Base-by-base conservation (phyloP, 1,139 yeast genomes). In the Debaryomycetaceae sp. region DNA sequence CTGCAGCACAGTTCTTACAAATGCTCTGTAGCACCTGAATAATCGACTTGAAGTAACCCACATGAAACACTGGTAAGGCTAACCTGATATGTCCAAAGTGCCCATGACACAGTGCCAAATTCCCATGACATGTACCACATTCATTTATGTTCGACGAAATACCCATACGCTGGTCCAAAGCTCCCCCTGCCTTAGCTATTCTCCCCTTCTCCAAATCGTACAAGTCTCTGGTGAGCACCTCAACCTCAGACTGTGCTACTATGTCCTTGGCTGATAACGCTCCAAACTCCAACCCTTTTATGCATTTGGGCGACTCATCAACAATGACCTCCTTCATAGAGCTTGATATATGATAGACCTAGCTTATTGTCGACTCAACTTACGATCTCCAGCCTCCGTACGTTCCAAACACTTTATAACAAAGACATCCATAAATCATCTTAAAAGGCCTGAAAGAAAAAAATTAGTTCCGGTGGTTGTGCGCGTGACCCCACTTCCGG, bases 41-140 rank as follows among this genome's bases (percentile, higher is more conserved):
- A 36, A 89, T 87, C 36, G 95, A 84, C 63, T 91, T 93, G 76
- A 95, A 93, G 63, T 90, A 95, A 5, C 99, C 99, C 39, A 93
- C 95, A 61, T 95, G 99, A 69, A 93, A 95, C 14, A 91, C 98
- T 2, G 99, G 99, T 42, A 95, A 72, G 0, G 98, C 97, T 44
- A 95, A 75, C 54, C 89, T 81, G 51, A 95, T 81, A 60, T 95
- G 96, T 38, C 99, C 99, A 63, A 95, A 95, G 68, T 95, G 99
- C 44, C 99, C 99, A 66, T 93, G 97, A 63, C 99, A 95, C 1
- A 96, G 81, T 0, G 97, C 97, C 56, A 95, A 71, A 55, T 84
- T 84, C 6, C 98, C 98, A 55, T 83, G 90, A 68, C 99, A 95
- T 0, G 98, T 95, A 13, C 80, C 64, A 72, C 99, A 95, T 59